Conservation (phyloP, 78 protist genomes). For the Dictyostelium capitatum region DNA sequence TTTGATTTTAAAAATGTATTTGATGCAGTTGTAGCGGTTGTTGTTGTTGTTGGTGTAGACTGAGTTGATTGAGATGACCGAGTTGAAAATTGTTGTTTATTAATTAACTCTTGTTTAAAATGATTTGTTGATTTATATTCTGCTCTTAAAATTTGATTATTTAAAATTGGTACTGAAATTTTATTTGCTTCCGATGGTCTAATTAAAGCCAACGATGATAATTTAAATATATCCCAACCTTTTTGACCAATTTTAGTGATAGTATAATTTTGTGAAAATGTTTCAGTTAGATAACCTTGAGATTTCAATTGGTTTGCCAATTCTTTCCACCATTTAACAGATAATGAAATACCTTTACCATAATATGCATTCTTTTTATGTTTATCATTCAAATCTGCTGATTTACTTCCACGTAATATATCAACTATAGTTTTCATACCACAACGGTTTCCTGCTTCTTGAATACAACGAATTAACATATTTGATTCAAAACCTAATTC, state of each 20-base stretch:
- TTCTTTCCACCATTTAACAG: conserved; percentile 44
- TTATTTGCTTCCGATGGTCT: neutral
- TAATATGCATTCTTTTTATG: neutral
- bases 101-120: neutral
- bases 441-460: neutral
- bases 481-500: neutral
- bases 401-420: conserved; percentile 28
- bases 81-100: neutral
- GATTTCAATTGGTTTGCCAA: neutral
- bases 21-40: no score
- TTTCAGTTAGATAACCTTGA: neutral
- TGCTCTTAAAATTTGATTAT: neutral
- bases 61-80: neutral
- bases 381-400: neutral
- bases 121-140: neutral
- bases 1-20: neutral
- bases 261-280: neutral
- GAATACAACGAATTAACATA: neutral
- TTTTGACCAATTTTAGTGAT: conserved; percentile 2
- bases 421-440: neutral
- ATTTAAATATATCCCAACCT: conserved; percentile 22
- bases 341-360: conserved; percentile 26
- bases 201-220: neutral
- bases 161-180: neutral
- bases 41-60: neutral